Base-by-base conservation (phyloP, 2,329 filamentous ascomycete species). In the Penicillium sp. region DNA sequence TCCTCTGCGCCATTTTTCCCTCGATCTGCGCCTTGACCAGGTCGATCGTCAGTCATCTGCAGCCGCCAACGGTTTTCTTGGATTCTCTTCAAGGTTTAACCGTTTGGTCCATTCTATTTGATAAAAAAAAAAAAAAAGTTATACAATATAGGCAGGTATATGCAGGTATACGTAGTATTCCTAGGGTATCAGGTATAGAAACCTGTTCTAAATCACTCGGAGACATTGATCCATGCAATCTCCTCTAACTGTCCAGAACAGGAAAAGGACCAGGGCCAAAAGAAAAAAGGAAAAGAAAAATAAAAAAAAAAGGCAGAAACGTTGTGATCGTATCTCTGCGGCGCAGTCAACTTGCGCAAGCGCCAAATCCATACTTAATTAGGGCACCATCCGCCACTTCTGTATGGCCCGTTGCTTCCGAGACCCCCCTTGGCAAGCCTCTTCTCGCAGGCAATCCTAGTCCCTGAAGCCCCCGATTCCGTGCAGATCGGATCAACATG, bases 401-500 rank as follows among this genome's bases (percentile, higher is more conserved):
- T 55, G 53, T 52, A 55, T 55, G 53, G 53, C 34, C 48, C 47
- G 53, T 42, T 46, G 9, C n/a, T 52, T 55, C 53, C 42, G 53
- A 52, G 20, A 46, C 48, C 35, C 34, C 40, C 42, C 46, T 54
- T 52, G 42, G 40, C 48, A 55, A 55, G 47, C 42, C 40, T 51
- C 47, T 45, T 20, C 48, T 42, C 40, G 35, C 29, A 31, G 50
- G 20, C 29, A 24, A 24, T 55, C 18, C 53, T 49, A 32, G 50
- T 50, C 49, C 53, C 57, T 57, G 56, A 50, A 58, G 54, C 52
- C 61, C 59, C 59, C 62, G 57, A 55, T 58, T 59, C 61, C 55
- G 61, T 65, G 62, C 61, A 66, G 63, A 66, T 66, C 62, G 52
- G 62, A 63, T 66, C 62, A 64, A 58, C 59, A 56, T 53, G 58